Base-by-base conservation (phyloP, 495 filamentous ascomycete species). In the Hyaloscypha bicolor region DNA sequence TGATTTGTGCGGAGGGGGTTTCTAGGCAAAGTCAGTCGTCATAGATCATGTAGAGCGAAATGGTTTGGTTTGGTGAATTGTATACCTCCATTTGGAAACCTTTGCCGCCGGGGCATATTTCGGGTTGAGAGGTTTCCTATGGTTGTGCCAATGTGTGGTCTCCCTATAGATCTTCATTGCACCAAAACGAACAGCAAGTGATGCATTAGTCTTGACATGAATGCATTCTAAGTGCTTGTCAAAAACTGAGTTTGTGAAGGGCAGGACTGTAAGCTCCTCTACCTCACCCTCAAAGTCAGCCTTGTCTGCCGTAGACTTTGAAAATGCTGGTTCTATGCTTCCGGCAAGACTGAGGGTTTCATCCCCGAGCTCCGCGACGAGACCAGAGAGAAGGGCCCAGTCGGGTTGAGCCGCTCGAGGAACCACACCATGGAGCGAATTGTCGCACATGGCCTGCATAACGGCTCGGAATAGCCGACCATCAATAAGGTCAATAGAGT, bases 141-240 rank as follows among this genome's bases (percentile, higher is more conserved):
- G 74, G 65, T 87, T 89, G 69, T 91, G 89, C 88, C 87, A 91
- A 72, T 92, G 87, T 2, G 79, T 79, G 1, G 86, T 68, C 61
- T 92, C 89, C 55, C 79, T 76, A 72, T 87, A 90, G 8, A 87
- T 76, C 33, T 72, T 75, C 66, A 71, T 60, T 29, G 70, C 63
- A 12, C 61, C 67, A 0, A 77, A 62, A 53, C 66, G 66, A 55
- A 71, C 67, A 3, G 45, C 29, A 30, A 71, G 1, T 14, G 67
- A 72, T 19, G 69, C 63, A 55, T 76, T 73, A 30, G 80, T 74
- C 1, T 73, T 64, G 51, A 91, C 71, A 2, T 81, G 77, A 33
- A 91, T 79, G 3, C 84, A 78, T 6, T 71, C 68, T 5, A 93
- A 77, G 69, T 88, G 86, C 32, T 78, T 74, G 67, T 92, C 83